Evolutionary conservation across 2,329 filamentous ascomycete genomes (phyloP).

Genomic region (Colletotrichum tropicale): DNA sequence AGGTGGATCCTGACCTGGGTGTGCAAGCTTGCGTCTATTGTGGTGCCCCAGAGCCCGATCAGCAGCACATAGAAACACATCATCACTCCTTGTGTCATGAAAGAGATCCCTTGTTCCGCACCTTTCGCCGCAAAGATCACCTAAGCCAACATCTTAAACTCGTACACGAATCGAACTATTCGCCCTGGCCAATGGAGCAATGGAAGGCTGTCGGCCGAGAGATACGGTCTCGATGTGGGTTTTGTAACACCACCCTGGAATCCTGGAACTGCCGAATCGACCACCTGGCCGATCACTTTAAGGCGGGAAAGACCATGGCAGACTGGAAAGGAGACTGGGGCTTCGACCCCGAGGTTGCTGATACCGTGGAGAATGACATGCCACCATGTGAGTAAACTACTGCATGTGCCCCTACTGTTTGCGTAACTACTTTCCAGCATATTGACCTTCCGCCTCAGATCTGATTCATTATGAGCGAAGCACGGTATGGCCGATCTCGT

Average conservation of each 20-base stretch:
- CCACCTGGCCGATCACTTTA: conserved; percentile 43
- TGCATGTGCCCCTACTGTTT: too few relatives aligned
- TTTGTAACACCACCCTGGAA: conserved; percentile 35
- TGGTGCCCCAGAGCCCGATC: conserved; percentile 29
- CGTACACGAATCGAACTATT: conserved; percentile 43
- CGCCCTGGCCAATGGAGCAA: conserved; percentile 45
- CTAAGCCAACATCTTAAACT: conserved; percentile 44
- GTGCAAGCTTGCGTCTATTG: conserved; percentile 42
- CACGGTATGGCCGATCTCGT: conserved; percentile 30
- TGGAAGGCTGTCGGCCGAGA: conserved; percentile 39
- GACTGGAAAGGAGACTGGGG: conserved; percentile 45
- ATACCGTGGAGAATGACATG: conserved; percentile 40
- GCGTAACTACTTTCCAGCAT: conserved; percentile 24
- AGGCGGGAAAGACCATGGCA: conserved; percentile 38
- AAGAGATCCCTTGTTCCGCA: conserved; percentile 24
- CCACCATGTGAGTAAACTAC: conserved; percentile 30
- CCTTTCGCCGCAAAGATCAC: conserved; percentile 47
- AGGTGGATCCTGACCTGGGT: conserved; percentile 45
- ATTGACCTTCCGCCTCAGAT: conserved; percentile 36
- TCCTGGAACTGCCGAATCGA: conserved; percentile 36
- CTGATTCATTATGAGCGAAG: conserved; percentile 40
- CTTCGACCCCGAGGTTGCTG: conserved; percentile 36
- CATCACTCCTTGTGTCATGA: conserved; percentile 40
- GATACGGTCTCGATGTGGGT: conserved; percentile 35
- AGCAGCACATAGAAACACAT: conserved; percentile 34